Percentiles rank a stretch among this genome's conserved stretches.
These are phyloP conservation scores for Hymenoscyphus linearis DNA, from an alignment of 2,329 filamentous ascomycete genomes.

Conservation along the genomic window DNA sequence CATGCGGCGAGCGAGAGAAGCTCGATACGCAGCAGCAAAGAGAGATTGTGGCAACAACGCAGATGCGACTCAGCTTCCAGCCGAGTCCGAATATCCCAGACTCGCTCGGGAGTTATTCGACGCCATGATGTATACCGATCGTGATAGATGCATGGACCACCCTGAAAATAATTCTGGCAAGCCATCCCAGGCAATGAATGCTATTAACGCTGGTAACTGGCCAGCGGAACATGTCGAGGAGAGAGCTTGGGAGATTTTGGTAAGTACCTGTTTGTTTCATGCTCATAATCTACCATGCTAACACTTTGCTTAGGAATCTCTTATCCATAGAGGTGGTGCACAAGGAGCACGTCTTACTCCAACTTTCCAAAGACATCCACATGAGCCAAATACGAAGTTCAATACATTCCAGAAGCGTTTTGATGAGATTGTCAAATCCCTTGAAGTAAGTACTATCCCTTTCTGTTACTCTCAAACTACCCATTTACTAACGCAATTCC, in stretches of 20 bases:
- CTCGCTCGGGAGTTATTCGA: neutral
- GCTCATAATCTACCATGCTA: neutral
- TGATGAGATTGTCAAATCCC: conserved; percentile 9
- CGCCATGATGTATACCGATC: neutral
- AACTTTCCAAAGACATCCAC: neutral
- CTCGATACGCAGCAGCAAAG: neutral
- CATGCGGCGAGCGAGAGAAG: neutral
- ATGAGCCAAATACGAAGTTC: neutral
- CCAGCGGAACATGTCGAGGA: neutral
- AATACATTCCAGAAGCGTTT: conserved; percentile 13
- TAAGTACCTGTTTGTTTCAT: neutral
- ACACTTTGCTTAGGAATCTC: neutral
- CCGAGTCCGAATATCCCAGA: neutral
- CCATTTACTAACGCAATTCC: conserved; percentile 2
- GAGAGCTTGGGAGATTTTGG: neutral
- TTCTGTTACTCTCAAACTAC: neutral
- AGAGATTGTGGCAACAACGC: neutral
- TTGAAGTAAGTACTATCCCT: conserved; percentile 12
- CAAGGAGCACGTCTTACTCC: neutral
- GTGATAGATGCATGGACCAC: neutral
- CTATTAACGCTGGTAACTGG: neutral
- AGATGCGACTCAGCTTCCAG: neutral
- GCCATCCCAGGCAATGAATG: neutral
- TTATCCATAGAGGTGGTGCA: neutral
- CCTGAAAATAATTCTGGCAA: neutral